Conservation (phyloP, 352 stramenopile species). For the Pythium aquatile region DNA sequence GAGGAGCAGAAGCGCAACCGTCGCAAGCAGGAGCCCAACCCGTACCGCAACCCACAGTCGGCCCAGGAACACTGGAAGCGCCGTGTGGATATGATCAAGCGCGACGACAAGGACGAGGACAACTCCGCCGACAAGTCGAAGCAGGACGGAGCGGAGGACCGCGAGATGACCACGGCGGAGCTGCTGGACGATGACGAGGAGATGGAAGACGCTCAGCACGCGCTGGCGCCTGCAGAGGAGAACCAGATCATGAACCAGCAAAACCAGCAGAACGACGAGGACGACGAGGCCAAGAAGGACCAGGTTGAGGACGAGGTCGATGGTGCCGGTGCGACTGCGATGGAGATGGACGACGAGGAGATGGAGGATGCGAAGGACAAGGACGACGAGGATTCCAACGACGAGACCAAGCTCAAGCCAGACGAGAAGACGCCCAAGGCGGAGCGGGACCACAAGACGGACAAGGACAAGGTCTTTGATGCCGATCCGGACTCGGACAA, state of each 20-base stretch:
- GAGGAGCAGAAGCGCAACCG: constrained; percentile 76
- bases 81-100: constrained; percentile 90
- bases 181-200: constrained; percentile 42
- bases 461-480: constrained; percentile 24
- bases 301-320: constrained; percentile 37
- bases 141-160: constrained; percentile 17
- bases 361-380: constrained; percentile 21
- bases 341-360: constrained; percentile 70
- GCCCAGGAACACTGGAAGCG: constrained; percentile 97
- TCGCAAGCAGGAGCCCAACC: constrained; percentile 90
- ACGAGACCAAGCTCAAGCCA: constrained; percentile 15
- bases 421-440: constrained; percentile 22
- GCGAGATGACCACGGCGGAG: constrained; percentile 35
- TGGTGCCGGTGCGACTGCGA: constrained; percentile 44
- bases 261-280: constrained; percentile 29
- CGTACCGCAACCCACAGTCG: constrained; percentile 94
- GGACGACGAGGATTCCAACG: constrained; percentile 22
- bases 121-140: constrained; percentile 12
- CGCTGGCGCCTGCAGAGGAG: constrained; percentile 43
- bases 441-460: constrained; percentile 16
- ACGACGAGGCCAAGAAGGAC: constrained; percentile 47
- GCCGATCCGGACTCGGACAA: constrained; percentile 16
- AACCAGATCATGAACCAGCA: constrained; percentile 41
- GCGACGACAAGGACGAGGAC: constrained; percentile 33
- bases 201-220: constrained; percentile 39